A percentile compares a stretch with the other conserved stretches of the same genome.
These are phyloP conservation scores for Oryza brachyantha DNA, from an alignment of 176 grass and related monocot genomes.

Conservation along the genomic window DNA sequence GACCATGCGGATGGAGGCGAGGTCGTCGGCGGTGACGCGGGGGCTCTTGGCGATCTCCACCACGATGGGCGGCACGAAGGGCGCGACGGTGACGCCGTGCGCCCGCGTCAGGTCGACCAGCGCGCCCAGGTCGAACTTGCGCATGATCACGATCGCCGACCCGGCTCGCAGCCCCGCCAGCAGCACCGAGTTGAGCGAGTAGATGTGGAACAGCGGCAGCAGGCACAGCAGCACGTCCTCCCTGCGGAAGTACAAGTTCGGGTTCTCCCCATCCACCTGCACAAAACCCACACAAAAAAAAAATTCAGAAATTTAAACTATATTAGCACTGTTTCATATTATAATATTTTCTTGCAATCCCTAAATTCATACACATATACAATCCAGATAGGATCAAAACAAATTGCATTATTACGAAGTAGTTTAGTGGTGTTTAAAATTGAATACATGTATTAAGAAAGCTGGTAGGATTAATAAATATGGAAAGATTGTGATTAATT, in stretches of 20 bases:
- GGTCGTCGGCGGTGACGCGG: conserved; percentile 44
- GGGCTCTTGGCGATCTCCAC: conserved; percentile 92
- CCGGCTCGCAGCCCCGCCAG: conserved; percentile 75
- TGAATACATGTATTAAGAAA: too few relatives aligned
- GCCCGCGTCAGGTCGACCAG: conserved; percentile 72
- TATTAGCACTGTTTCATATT: too few relatives aligned
- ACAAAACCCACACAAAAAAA: not conserved
- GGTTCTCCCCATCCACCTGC: conserved; percentile 71
- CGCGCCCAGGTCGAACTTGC: conserved; percentile 74
- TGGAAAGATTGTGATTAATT: too few relatives aligned
- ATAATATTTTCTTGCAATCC: too few relatives aligned
- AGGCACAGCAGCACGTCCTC: conserved; percentile 77
- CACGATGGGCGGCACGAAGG: conserved; percentile 90
- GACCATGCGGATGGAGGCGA: conserved; percentile 79
- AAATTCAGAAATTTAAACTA: not conserved
- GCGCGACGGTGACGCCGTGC: conserved; percentile 62
- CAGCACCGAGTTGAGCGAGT: conserved; percentile 93
- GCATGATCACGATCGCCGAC: conserved; percentile 68
- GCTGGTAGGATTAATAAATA: too few relatives aligned
- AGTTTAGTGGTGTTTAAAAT: too few relatives aligned
- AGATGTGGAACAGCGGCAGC: conserved; percentile 97
- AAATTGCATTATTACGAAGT: too few relatives aligned
- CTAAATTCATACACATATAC: too few relatives aligned
- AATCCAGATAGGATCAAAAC: too few relatives aligned
- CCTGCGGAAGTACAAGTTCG: conserved; percentile 62